Base-by-base conservation (phyloP, 2,329 filamentous ascomycete genomes). In the Beauveria pseudobassiana region DNA sequence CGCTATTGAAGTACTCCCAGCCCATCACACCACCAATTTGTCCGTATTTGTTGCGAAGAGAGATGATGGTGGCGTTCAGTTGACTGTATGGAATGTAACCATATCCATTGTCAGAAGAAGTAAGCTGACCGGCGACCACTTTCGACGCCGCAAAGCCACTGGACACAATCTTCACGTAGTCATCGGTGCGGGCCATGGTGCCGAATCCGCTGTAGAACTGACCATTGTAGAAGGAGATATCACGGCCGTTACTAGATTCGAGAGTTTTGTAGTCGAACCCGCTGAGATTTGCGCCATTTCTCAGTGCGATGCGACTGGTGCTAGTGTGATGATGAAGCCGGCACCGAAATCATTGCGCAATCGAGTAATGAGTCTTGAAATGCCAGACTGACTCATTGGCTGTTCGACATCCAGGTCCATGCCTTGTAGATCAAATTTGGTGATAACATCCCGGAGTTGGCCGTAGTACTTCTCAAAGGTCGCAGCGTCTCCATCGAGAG, bases 191-290 rank as follows among this genome's bases (percentile, higher is more conserved):
- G 24, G 69, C 69, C 66, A 80, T 75, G 64, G 78, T 78, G 1
- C 90, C 90, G 85, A 90, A 96, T 0, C 91, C 91, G 68, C 89
- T 93, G 78, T 96, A 96, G 73, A 96, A 95, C 70, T 96, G 92
- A 5, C 87, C 81, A 69, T 96, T 96, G 71, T 96, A 96, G 83
- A 90, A 96, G 1, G 80, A 80, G 34, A 96, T 88, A 59, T 86
- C 80, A 12, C 75, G 73, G 0, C 86, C 86, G 2, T 82, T 77
- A 65, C 81, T 79, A 10, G 79, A 77, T 69, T 95, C 90, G 1
- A 96, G 80, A 22, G 84, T 77, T 24, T 83, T 79, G 71, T 96
- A 95, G 69, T 84, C 81, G 73, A 96, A 96, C 0, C 91, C 91
- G 56, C 87, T 91, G 1, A 96, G 78, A 69, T 89, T 88, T 20